phyloP scores from a whole-genome alignment of 306 rosid species.

The Astragalus membranaceus region DNA sequence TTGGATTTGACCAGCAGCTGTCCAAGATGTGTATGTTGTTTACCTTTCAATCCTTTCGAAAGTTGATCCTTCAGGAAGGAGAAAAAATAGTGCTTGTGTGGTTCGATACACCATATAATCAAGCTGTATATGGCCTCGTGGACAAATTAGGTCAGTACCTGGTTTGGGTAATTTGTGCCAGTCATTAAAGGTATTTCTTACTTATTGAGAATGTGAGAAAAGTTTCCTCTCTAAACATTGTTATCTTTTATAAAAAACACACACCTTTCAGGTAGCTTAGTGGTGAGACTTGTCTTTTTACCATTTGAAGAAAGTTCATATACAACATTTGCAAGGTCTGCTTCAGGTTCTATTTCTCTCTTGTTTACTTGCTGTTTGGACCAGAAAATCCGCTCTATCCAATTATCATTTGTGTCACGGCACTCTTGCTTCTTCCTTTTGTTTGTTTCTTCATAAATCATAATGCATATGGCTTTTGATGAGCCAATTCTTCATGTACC shows the following conservation, averaged over 20 bases:
- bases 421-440: not conserved
- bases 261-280: slow-evolving; percentile 77
- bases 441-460: not conserved
- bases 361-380: slow-evolving; percentile 16
- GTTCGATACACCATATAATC: slow-evolving; percentile 89
- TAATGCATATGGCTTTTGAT: not conserved
- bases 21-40: slow-evolving; percentile 79
- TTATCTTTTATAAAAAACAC: not conserved
- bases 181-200: not conserved
- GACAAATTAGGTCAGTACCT: slow-evolving; percentile 70
- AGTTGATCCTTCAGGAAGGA: slow-evolving; percentile 96
- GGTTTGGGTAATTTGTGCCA: slow-evolving; percentile 10
- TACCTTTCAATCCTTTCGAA: slow-evolving; percentile 76
- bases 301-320: slow-evolving; percentile 97
- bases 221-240: slow-evolving; percentile 1
- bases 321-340: slow-evolving; percentile 90
- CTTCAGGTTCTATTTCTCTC: slow-evolving; percentile 80
- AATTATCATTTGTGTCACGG: not conserved
- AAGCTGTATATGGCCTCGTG: slow-evolving; percentile 89
- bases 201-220: not conserved
- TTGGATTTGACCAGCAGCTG: slow-evolving; percentile 65
- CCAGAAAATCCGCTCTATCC: not conserved
- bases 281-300: slow-evolving; percentile 88
- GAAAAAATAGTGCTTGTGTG: slow-evolving; percentile 93
- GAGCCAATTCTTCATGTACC: not conserved